Conservation (phyloP, 164 flowering plant species). For the Piper longum region DNA sequence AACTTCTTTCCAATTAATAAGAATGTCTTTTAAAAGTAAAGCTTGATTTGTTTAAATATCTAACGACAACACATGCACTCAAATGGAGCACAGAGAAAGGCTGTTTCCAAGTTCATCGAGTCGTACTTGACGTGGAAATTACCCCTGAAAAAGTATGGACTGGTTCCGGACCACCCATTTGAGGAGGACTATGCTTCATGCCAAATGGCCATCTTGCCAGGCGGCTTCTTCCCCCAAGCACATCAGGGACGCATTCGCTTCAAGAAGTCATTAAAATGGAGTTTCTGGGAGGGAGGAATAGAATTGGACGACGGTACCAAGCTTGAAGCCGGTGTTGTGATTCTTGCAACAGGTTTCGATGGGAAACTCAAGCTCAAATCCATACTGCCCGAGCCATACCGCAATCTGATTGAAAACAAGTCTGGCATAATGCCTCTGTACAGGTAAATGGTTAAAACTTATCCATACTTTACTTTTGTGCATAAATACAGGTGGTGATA, state of each 20-base stretch:
- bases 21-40: too few relatives aligned
- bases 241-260: constrained; percentile 65
- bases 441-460: constrained; percentile 30
- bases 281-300: constrained; percentile 20
- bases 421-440: constrained; percentile 61
- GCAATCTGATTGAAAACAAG: constrained; percentile 32
- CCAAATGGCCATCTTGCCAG: constrained; percentile 27
- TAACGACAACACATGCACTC: background rate
- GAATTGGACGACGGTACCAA: constrained; percentile 55
- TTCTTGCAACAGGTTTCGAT: constrained; percentile 78
- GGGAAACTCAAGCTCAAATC: constrained; percentile 58
- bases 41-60: background rate
- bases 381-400: constrained; percentile 57
- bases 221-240: constrained; percentile 69
- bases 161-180: constrained; percentile 20
- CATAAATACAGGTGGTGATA: background rate
- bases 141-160: constrained; percentile 63
- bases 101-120: constrained; percentile 61
- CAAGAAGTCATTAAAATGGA: constrained; percentile 50
- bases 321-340: constrained; percentile 17
- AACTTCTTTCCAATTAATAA: too few relatives aligned
- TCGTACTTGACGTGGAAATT: constrained; percentile 62
- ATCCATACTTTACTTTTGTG: background rate
- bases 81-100: constrained; percentile 28
- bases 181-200: too few relatives aligned